phyloP scores from a whole-genome alignment of 2,329 filamentous ascomycete genomes.

The Aspergillus nomiae region DNA sequence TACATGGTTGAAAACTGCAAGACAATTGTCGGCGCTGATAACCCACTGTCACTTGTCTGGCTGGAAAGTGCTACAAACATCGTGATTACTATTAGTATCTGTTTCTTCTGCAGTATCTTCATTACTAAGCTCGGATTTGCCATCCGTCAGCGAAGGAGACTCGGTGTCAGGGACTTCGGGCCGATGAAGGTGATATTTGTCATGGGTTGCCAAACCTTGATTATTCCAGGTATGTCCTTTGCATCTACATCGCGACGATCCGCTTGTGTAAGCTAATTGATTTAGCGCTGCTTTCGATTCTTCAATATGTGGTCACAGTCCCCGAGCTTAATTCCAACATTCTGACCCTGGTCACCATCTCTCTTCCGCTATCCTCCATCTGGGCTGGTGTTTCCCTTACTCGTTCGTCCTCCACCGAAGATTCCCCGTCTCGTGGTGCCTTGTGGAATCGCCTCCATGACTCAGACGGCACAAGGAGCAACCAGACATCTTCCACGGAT shows the following conservation, averaged over 20 bases:
- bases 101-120: constrained; percentile 65
- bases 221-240: constrained; percentile 58
- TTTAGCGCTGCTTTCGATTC: constrained; percentile 61
- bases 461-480: constrained; percentile 14
- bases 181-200: constrained; percentile 69
- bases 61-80: constrained; percentile 52
- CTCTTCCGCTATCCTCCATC: constrained; percentile 66
- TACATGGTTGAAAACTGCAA: constrained; percentile 53
- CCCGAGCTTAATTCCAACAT: constrained; percentile 58
- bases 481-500: constrained; percentile 11
- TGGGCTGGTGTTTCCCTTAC: constrained; percentile 57
- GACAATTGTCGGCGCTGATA: constrained; percentile 36
- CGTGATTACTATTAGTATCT: constrained; percentile 58
- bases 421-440: constrained; percentile 21
- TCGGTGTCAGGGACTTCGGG: constrained; percentile 63
- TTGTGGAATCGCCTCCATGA: constrained; percentile 31
- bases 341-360: constrained; percentile 61
- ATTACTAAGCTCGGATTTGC: constrained; percentile 62
- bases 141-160: constrained; percentile 55
- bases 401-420: constrained; percentile 7
- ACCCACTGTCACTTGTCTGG: constrained; percentile 37
- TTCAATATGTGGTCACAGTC: constrained; percentile 56
- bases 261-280: neutral
- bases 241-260: too few relatives aligned
- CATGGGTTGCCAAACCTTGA: constrained; percentile 68